Evolutionary conservation across 2,329 filamentous ascomycete species (phyloP).

Genomic region (Arthrobotrys megalospora): DNA sequence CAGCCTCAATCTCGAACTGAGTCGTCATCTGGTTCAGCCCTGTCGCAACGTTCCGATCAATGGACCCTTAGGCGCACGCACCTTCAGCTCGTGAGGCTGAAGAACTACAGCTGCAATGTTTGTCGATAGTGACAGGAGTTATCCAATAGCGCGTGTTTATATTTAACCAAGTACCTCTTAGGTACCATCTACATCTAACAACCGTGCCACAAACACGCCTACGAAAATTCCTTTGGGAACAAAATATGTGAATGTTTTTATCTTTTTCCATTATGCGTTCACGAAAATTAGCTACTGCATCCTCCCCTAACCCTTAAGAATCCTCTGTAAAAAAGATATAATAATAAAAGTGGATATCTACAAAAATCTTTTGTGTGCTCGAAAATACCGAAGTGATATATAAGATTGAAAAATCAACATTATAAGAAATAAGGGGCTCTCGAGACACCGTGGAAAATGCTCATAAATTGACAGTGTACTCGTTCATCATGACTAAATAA

Average conservation of each 20-base stretch:
- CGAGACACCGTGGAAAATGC: constrained; percentile 52
- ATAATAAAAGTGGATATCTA: constrained; percentile 49
- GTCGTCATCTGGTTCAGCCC: constrained; percentile 23
- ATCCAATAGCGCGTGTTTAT: constrained; percentile 9
- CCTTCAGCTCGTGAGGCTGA: constrained; percentile 24
- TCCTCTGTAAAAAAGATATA: constrained; percentile 35
- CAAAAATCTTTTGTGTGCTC: constrained; percentile 45
- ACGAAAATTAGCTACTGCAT: constrained; percentile 39
- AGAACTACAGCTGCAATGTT: constrained; percentile 8
- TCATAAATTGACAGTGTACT: constrained; percentile 35
- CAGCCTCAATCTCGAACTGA: constrained; percentile 10
- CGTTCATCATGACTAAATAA: constrained; percentile 17
- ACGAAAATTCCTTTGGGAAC: neutral
- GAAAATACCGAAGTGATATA: constrained; percentile 16
- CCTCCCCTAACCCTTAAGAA: neutral
- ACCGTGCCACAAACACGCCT: neutral
- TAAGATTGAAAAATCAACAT: constrained; percentile 31
- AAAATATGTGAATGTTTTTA: constrained; percentile 35
- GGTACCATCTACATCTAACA: constrained; percentile 16
- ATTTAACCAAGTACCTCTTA: constrained; percentile 22
- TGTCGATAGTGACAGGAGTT: neutral
- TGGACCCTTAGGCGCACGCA: no score
- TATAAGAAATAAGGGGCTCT: constrained; percentile 32
- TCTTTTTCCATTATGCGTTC: constrained; percentile 39
- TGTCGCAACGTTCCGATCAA: constrained; percentile 24